Evolutionary conservation across 139 green algal species (phyloP), one percentile per base, ranked within the genome.

Genomic region (Volvox reticuliferus): DNA sequence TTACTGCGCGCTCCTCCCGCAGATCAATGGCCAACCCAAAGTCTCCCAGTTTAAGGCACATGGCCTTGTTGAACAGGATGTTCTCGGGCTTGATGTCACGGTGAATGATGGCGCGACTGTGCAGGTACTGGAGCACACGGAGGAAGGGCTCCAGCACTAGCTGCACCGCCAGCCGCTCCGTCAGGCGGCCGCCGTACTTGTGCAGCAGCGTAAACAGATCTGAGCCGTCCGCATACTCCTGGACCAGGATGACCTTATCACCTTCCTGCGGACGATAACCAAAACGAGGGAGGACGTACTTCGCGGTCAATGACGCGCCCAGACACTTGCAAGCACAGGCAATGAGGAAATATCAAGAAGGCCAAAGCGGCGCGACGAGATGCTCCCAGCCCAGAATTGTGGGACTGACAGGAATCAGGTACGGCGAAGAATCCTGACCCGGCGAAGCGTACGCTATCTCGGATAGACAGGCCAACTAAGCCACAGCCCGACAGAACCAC

Each of bases 1-100:
- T 97, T 33, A 97, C 95, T 20, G 95, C 92, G 2, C 92, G 65
- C 89, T 97, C 95, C 82, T 95, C 88, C 9, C 89, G 89, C 33
- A 95, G 77, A 89, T 96, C 94, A 12, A 97, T 96, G 32, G 94
- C 94, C 50, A 97, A 91, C 1, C 95, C 95, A 88, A 97, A 97
- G 93, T 97, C 95, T 2, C 92, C 94, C 86, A 96, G 91, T 91
- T 96, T 96, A 28, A 96, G 91, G 36, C 88, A 87, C 88, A 92
- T 94, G 90, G 88, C 86, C 90, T 94, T 91, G 68, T 87, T 94
- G 88, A 96, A 96, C 69, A 96, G 80, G 75, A 96, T 96, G 94
- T 96, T 96, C 91, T 94, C 80, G 3, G 93, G 93, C 93, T 95
- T 95, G 67, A 95, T 95, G 89, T 95, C 94, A 73, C 95, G 84